Evolutionary conservation across 2,329 filamentous ascomycete species (phyloP).

Genomic region (Paraconiothyrium brasiliense): DNA sequence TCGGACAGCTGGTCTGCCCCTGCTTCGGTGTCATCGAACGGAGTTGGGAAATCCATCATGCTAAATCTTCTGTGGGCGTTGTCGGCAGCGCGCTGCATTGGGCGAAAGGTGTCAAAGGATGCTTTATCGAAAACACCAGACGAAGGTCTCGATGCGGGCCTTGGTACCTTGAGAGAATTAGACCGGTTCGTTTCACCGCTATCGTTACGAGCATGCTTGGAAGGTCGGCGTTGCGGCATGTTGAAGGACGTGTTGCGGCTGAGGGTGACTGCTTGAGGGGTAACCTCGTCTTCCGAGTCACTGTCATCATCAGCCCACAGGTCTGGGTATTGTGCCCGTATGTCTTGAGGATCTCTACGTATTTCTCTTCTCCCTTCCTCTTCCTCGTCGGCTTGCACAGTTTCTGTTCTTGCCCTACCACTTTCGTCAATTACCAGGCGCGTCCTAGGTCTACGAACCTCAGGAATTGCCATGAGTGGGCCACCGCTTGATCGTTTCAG

Average conservation of each 20-base stretch:
- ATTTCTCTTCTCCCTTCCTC: slow-evolving; percentile 41
- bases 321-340: slow-evolving; percentile 53
- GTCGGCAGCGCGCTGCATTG: slow-evolving; percentile 32
- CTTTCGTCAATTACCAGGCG: slow-evolving; percentile 59
- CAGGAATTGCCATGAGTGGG: slow-evolving; percentile 57
- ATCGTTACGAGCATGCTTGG: slow-evolving; percentile 48
- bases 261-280: slow-evolving; percentile 26
- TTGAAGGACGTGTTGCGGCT: slow-evolving; percentile 50
- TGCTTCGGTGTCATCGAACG: slow-evolving; percentile 30
- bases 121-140: slow-evolving; percentile 43
- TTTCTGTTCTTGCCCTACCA: slow-evolving; percentile 58
- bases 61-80: slow-evolving; percentile 42
- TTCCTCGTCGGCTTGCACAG: slow-evolving; percentile 48
- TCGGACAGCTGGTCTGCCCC: slow-evolving; percentile 41
- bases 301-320: slow-evolving; percentile 55
- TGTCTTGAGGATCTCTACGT: slow-evolving; percentile 34
- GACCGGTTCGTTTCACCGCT: slow-evolving; percentile 39
- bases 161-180: slow-evolving; percentile 45
- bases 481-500: slow-evolving; percentile 55
- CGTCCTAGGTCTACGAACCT: slow-evolving; percentile 53
- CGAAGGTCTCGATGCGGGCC: slow-evolving; percentile 43
- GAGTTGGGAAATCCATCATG: slow-evolving; percentile 44
- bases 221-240: slow-evolving; percentile 42
- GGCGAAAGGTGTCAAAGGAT: slow-evolving; percentile 42
- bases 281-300: slow-evolving; percentile 49